Evolutionary conservation across 1,284 basidiomycete species (phyloP).

Genomic region (Puccinia hordei): DNA sequence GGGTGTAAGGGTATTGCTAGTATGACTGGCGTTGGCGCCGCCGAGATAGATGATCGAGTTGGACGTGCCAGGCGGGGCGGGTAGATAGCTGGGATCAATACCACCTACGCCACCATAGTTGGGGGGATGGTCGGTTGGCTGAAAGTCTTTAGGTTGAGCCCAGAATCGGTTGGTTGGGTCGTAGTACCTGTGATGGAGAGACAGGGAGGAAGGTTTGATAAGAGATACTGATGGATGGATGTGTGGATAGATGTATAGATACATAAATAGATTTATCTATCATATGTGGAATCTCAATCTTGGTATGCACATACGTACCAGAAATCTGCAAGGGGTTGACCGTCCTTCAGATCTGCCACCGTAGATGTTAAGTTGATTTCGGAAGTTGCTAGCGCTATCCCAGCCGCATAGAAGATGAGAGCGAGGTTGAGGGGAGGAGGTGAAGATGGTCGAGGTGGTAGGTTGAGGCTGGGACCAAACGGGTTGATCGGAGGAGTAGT

Average conservation of each 20-base stretch:
- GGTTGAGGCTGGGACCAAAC: slow-evolving; percentile 41
- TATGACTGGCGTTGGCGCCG: slow-evolving; percentile 13
- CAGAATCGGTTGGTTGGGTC: slow-evolving; percentile 42
- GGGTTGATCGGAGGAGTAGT: slow-evolving; percentile 8
- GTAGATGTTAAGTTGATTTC: slow-evolving; percentile 37
- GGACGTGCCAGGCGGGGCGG: slow-evolving; percentile 18
- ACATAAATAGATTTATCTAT: no score
- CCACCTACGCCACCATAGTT: slow-evolving; percentile 29
- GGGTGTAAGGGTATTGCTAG: slow-evolving; percentile 20
- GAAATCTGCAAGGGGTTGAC: slow-evolving; percentile 30
- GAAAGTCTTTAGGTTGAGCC: slow-evolving; percentile 14
- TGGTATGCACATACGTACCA: slow-evolving; percentile 11
- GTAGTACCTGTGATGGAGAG: slow-evolving; percentile 7
- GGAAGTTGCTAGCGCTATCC: slow-evolving; percentile 34
- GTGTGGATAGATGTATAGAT: no score
- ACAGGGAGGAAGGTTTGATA: background rate
- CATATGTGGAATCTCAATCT: no score
- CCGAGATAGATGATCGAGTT: slow-evolving; percentile 22
- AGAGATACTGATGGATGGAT: no score
- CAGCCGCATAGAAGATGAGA: slow-evolving; percentile 36
- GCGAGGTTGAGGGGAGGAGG: slow-evolving; percentile 22
- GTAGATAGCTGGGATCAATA: slow-evolving; percentile 24
- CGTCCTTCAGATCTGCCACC: slow-evolving; percentile 36
- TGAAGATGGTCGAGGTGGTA: slow-evolving; percentile 30
- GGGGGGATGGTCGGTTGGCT: slow-evolving; percentile 1